Evolutionary conservation across 352 stramenopile genomes (phyloP), one percentile per base, ranked within the genome.

Genomic region (Paralagenidium karlingii): DNA sequence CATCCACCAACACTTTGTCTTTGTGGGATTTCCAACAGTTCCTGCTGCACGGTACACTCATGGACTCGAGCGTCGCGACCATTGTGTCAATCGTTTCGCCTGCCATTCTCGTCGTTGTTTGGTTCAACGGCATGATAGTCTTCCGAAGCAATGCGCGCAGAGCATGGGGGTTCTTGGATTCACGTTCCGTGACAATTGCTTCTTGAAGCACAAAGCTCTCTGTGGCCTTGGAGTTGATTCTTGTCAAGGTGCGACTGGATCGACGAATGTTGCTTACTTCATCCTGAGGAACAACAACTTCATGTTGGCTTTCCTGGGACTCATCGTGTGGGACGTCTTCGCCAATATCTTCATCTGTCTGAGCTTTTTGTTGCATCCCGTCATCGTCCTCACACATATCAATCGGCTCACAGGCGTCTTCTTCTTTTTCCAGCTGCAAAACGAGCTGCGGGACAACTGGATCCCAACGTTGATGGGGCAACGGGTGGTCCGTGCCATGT

Each of bases 401-500:
- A 27, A 18, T 40, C 15, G 10, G 8, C 34, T 21, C 16, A 40
- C 7, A 6, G 34, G 8, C 16, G 34, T 7, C 10, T 8, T 16
- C 13, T 37, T 8, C 15, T 10, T 13, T 7, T 37, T 18, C 15
- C 54, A 20, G 57, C 49, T 24, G 70, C 70, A 21, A 77, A 48
- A 5, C 58, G 52, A 40, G 24, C 11, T n/a, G 39, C 5, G 43
- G 43, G 26, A 33, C 40, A 18, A 42, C 5, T 38, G 47, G 47
- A 33, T 54, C 40, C 25, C 39, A 29, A 11, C 47, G 47, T 2
- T 34, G 15, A 12, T 30, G 22, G 7, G 47, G 47, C 28, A 51
- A 24, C 13, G 43, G 41, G 20, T 55, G 47, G 16, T 50, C 26
- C 21, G 44, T 62, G 1, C 58, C 63, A 46, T 87, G 73, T 20